Conservation (phyloP, 169 alveolate species). For the Plasmodium fragile region DNA sequence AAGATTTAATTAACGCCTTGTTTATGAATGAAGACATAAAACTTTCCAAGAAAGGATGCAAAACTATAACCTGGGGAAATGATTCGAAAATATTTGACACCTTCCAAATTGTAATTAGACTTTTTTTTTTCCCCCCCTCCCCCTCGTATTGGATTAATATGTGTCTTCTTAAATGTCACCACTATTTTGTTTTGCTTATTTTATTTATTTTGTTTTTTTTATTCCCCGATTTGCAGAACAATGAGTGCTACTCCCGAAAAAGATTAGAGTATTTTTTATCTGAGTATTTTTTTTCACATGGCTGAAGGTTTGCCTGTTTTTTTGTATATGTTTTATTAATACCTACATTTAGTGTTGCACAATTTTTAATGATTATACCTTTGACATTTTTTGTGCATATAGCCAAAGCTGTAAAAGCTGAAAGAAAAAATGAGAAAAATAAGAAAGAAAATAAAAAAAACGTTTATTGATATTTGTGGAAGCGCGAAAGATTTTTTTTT, state of each 20-base stretch:
- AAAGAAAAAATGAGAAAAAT: conserved; percentile 1
- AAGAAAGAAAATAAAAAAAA: background rate
- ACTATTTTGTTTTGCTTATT: background rate
- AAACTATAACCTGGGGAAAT: conserved; percentile 20
- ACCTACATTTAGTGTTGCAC: background rate
- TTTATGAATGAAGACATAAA: conserved; percentile 26
- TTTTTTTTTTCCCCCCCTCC: background rate
- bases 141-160: background rate
- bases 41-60: conserved; percentile 45
- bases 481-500: conserved; percentile 12
- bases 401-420: background rate
- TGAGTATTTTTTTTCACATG: conserved; percentile 22
- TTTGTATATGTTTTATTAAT: background rate
- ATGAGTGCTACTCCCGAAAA: conserved; percentile 69
- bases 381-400: background rate
- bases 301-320: background rate
- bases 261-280: conserved; percentile 52
- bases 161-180: background rate
- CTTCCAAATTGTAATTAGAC: conserved; percentile 47
- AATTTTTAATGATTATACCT: background rate
- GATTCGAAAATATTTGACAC: conserved; percentile 15
- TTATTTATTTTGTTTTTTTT: conserved; percentile 15
- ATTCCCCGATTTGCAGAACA: conserved; percentile 34
- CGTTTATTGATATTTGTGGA: background rate
- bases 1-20: conserved; percentile 62